Base-by-base conservation (phyloP, 768 basidiomycete species). In the Collybia sordida region DNA sequence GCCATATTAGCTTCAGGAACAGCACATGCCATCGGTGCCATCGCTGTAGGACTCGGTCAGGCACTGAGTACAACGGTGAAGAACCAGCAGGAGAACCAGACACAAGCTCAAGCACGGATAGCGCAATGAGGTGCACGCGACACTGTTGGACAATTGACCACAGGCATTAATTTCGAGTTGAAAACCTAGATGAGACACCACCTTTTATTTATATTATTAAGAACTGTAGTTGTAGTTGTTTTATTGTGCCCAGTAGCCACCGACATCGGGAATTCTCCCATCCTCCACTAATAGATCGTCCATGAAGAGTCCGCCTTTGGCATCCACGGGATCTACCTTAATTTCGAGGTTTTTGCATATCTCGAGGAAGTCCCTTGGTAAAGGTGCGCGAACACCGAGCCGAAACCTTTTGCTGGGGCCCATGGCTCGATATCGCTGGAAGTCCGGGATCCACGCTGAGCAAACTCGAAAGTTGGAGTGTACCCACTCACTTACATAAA, bases 21-120 rank as follows among this genome's bases (percentile, higher is more conserved):
- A 12, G 86, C 81, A 12, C 88, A 90, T 56, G 88, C 89, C 1
- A 82, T 88, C 21, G 88, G 89, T 8, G 87, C 87, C 1, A 83
- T 90, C 51, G 89, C 88, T 1, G 78, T 90, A 3, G 88, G 89
- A 2, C 70, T 90, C 25, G 88, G 88, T 7, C 73, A 76, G 54
- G 74, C 71, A 6, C 55, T 76, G 27, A 65, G 71, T 23, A 64
- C 64, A 23, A 58, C 68, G 22, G 67, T 72, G 15, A 66, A 66
- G 48, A 66, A 67, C 46, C 55, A 54, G 34, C 64, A 67, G 50
- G 64, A 64, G 50, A 60, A 63, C 27, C 52, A 57, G 41, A 52
- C 51, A 42, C 58, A 59, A 37, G 55, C 52, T 23, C 50, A 31
- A 14, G 31, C 11, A 49, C 42, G 54, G 41, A 19, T 46, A 51